Percentiles rank a stretch among this genome's conserved stretches.
Evolutionary conservation across 2,329 filamentous ascomycete genomes (phyloP).

Genomic region (Clonostachys rosea): DNA sequence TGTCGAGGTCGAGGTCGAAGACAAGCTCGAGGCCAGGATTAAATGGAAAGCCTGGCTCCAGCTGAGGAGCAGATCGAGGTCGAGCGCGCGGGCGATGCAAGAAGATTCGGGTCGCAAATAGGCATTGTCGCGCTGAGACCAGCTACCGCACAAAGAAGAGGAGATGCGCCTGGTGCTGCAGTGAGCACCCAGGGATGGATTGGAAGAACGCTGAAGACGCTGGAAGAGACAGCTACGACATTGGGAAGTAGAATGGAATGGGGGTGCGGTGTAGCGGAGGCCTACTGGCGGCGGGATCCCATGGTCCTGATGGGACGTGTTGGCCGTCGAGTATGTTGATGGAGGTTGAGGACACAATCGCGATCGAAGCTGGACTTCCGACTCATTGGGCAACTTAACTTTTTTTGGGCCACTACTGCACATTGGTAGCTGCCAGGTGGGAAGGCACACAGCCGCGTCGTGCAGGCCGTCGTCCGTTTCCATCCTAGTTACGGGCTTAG

Average conservation of each 20-base stretch:
- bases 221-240: too few species aligned
- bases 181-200: too few species aligned
- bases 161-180: too few species aligned
- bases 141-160: not conserved
- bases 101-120: constrained; percentile 9
- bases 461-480: not conserved
- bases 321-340: not conserved
- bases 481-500: too few species aligned
- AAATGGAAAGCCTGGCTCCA: not conserved
- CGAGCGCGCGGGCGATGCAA: constrained; percentile 2
- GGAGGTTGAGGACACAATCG: constrained; percentile 1
- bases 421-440: too few species aligned
- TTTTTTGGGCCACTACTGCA: not conserved
- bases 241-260: too few species aligned
- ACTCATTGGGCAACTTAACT: constrained; percentile 1
- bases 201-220: too few species aligned
- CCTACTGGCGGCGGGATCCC: too few species aligned
- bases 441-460: not conserved
- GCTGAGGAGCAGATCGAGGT: not conserved
- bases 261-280: too few species aligned
- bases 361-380: not conserved
- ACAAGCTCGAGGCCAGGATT: not conserved
- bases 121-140: constrained; percentile 13
- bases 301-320: not conserved
- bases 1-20: not conserved